phyloP scores from a whole-genome alignment of 768 basidiomycete genomes.

The Macrolepiota fuliginosa region DNA sequence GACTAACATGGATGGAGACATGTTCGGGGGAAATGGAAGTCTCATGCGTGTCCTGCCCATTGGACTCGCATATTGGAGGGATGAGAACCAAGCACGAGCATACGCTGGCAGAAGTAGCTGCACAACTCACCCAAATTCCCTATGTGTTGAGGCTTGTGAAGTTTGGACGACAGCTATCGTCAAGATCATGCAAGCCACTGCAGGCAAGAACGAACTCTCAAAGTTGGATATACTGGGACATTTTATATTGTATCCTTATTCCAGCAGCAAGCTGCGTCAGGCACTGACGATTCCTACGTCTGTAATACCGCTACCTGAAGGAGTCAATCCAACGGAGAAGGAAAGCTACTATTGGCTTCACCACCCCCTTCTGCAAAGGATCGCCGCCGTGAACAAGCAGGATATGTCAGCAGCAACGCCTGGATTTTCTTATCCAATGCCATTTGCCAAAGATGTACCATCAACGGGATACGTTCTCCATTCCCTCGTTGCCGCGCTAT shows the following conservation, averaged over 20 bases:
- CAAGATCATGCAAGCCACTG: slow-evolving; percentile 29
- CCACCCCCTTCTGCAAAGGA: slow-evolving; percentile 34
- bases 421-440: slow-evolving; percentile 28
- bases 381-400: slow-evolving; percentile 16
- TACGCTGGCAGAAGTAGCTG: slow-evolving; percentile 38
- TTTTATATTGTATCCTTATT: slow-evolving; percentile 37
- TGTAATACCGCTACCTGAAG: slow-evolving; percentile 13
- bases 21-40: slow-evolving; percentile 38
- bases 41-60: slow-evolving; percentile 46
- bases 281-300: slow-evolving; percentile 29
- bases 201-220: slow-evolving; percentile 22
- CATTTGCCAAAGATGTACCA: slow-evolving; percentile 25
- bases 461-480: slow-evolving; percentile 40
- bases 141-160: slow-evolving; percentile 41
- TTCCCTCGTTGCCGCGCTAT: slow-evolving; percentile 39
- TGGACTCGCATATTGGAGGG: slow-evolving; percentile 39
- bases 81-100: slow-evolving; percentile 25
- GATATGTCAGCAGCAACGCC: slow-evolving; percentile 2
- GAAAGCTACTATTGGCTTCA: slow-evolving; percentile 32
- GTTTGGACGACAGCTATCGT: slow-evolving; percentile 36
- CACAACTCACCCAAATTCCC: slow-evolving; percentile 39
- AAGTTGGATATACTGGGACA: slow-evolving; percentile 38
- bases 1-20: slow-evolving; percentile 22
- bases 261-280: slow-evolving; percentile 26
- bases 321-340: slow-evolving; percentile 18